Evolutionary conservation across 768 basidiomycete genomes (phyloP), one percentile per base, ranked within the genome.

Genomic region (Tricholoma hemisulphureum): DNA sequence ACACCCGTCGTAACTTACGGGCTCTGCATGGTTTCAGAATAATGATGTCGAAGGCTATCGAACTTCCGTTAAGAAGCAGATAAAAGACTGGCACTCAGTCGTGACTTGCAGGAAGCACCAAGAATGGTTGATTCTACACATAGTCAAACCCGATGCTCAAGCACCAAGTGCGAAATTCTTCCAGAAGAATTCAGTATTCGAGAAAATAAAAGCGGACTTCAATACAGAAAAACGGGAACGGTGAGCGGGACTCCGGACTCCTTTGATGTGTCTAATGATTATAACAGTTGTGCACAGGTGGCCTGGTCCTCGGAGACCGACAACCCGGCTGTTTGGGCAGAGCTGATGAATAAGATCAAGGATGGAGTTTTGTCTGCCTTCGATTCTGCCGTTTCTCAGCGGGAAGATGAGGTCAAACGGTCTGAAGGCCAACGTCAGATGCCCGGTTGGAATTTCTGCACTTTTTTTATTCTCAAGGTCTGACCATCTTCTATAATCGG

Each of bases 391-490:
- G 80, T 98, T 37, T 73, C 80, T 9, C 85, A 86, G 57, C 81
- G 93, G 14, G 93, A 95, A 66, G 97, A 98, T 45, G 95, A 97
- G 60, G 89, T 98, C 3, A 88, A 82, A 64, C 84, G 93, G 34
- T 93, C 91, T 0, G 96, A 99, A 67, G 81, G 85, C 49, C 93
- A 98, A 71, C 82, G 92, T 55, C 83, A 89, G 64, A 91, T 95
- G 85, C 93, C 94, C 1, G 96, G 97, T 8, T 99, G 97, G 97
- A 97, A 97, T 68, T 99, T 97, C 69, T 95, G 95, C 70, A 95
- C 91, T 0, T 98, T 95, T 77, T 98, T 98, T 72, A 85, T 95
- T 51, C 78, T 95, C 34, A 99, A 98, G 86, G 96, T 93, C 58
- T 53, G 53, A 56, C 35, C 43, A 53, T 24, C 23, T 28, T 26